Conservation (phyloP, 148 eudicot species). For the Amaranthus hypochondriacus region DNA sequence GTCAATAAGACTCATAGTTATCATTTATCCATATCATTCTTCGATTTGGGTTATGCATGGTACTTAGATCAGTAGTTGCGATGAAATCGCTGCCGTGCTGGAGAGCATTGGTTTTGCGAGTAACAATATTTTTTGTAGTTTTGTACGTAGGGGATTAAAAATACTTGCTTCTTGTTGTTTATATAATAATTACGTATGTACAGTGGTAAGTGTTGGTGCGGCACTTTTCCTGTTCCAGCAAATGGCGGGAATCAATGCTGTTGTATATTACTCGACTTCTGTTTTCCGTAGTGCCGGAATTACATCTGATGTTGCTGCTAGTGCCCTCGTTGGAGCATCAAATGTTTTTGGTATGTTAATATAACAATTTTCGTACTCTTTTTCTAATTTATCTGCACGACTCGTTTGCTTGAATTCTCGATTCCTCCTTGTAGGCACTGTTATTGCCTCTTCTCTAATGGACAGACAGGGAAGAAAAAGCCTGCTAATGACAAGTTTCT, state of each 20-base stretch:
- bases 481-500: slow-evolving; percentile 78
- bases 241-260: slow-evolving; percentile 97
- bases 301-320: slow-evolving; percentile 96
- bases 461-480: slow-evolving; percentile 96
- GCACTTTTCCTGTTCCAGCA: slow-evolving; percentile 97
- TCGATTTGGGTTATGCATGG: too few relatives aligned
- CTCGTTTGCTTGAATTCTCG: neutral
- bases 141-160: too few relatives aligned
- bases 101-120: neutral
- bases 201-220: slow-evolving; percentile 97
- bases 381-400: neutral
- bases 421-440: slow-evolving; percentile 57
- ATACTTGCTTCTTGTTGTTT: too few relatives aligned
- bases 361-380: neutral
- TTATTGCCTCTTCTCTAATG: slow-evolving; percentile 86
- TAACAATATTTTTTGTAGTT: neutral
- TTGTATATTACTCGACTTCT: slow-evolving; percentile 89
- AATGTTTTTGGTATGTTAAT: slow-evolving; percentile 74
- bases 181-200: slow-evolving; percentile 13
- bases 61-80: too few relatives aligned
- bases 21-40: too few relatives aligned
- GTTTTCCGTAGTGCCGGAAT: slow-evolving; percentile 96
- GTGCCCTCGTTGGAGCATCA: slow-evolving; percentile 94
- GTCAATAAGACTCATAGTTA: too few relatives aligned
- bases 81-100: too few relatives aligned